Base-by-base conservation (phyloP, 2,329 filamentous ascomycete genomes). In the Rosellinia necatrix region DNA sequence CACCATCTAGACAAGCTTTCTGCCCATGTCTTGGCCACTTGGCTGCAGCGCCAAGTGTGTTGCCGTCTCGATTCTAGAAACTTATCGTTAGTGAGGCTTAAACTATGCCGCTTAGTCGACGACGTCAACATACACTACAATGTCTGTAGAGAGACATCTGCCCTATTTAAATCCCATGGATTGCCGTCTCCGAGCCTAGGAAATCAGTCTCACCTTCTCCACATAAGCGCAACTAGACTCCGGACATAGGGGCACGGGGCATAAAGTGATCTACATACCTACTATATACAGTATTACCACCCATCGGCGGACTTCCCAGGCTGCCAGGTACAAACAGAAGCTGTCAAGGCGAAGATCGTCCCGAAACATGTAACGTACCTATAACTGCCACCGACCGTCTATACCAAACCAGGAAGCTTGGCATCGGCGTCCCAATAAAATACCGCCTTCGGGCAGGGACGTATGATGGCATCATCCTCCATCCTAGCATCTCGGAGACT, bases 1-100 rank as follows among this genome's bases (percentile, higher is more conserved):
- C 35, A 32, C 24, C 27, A 50, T 27, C 42, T 44, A 40, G 22
- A 54, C 30, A 54, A 58, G 54, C 49, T 54, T 60, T 44, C 3
- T 35, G 46, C 58, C 58, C 49, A 12, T 35, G 17, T 53, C 58
- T 54, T 53, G 58, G 58, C 49, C 17, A 48, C 53, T 59, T 55
- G 47, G 56, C 56, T 41, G 46, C 47, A 51, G 44, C 34, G 49
- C 53, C 54, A 51, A 54, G 46, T 29, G 17, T 3, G 19, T 29
- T 30, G 34, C 15, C 40, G 27, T 35, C 43, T n/a, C 21, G 3
- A 29, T 56, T 56, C 42, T 43, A 38, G 32, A 43, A 30, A 17
- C 44, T 13, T 19, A 17, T 49, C 32, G 29, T 44, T 24, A 38
- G 27, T 59, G 43, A 57, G 53, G 44, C 53, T 55, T n/a, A 51